These are phyloP conservation scores for Scytalidium lignicola DNA, from an alignment of 2,329 filamentous ascomycete genomes.

Conservation along the genomic window DNA sequence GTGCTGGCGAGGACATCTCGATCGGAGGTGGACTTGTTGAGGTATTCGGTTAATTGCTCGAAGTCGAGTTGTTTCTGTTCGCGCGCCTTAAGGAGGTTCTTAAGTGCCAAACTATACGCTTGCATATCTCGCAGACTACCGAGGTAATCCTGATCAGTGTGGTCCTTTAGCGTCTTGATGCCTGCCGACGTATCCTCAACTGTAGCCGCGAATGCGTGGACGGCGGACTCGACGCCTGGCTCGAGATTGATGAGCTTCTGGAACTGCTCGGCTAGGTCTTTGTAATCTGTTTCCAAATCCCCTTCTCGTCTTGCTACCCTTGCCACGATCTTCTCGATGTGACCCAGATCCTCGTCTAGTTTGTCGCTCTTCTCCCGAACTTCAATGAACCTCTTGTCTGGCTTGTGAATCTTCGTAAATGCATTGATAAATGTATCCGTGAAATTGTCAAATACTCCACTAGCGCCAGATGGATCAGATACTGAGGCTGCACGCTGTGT, in stretches of 20 bases:
- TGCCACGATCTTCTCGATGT: constrained; percentile 94
- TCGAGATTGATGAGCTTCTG: constrained; percentile 88
- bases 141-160: constrained; percentile 94
- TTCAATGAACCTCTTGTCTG: constrained; percentile 90
- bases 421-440: constrained; percentile 96
- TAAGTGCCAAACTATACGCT: constrained; percentile 82
- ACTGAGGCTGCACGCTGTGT: constrained; percentile 57
- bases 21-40: constrained; percentile 83
- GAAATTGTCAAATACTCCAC: constrained; percentile 87
- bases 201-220: constrained; percentile 81
- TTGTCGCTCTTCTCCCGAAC: constrained; percentile 90
- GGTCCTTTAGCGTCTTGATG: constrained; percentile 75
- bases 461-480: constrained; percentile 39
- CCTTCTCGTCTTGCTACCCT: constrained; percentile 81
- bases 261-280: constrained; percentile 88
- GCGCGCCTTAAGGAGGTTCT: constrained; percentile 81
- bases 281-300: constrained; percentile 83
- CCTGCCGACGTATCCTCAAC: constrained; percentile 79
- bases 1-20: constrained; percentile 63
- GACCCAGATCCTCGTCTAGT: constrained; percentile 84
- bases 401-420: constrained; percentile 93
- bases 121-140: constrained; percentile 93
- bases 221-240: constrained; percentile 73
- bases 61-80: constrained; percentile 98
- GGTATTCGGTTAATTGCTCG: constrained; percentile 91